These are phyloP conservation scores for Cladosporium halotolerans DNA, from an alignment of 2,329 filamentous ascomycete genomes.

Conservation along the genomic window DNA sequence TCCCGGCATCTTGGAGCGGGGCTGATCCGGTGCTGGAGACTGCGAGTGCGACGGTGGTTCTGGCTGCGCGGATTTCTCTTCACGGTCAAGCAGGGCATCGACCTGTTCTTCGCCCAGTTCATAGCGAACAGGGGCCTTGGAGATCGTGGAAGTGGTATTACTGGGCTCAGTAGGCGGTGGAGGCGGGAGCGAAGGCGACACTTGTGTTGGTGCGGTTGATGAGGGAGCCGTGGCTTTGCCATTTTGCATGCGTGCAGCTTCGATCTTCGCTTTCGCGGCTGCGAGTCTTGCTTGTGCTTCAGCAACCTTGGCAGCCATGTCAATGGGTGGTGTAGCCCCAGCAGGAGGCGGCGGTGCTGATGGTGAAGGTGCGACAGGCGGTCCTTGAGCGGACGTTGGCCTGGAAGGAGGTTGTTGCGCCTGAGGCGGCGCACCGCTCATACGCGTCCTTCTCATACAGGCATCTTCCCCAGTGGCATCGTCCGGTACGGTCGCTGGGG, in stretches of 20 bases:
- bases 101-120: slow-evolving; percentile 41
- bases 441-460: slow-evolving; percentile 56
- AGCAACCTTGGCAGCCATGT: slow-evolving; percentile 15
- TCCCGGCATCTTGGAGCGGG: slow-evolving; percentile 63
- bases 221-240: slow-evolving; percentile 4
- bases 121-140: slow-evolving; percentile 73
- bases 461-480: slow-evolving; percentile 64
- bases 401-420: slow-evolving; percentile 23
- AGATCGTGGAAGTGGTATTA: slow-evolving; percentile 55
- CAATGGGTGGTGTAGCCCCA: background rate
- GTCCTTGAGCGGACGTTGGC: slow-evolving; percentile 18
- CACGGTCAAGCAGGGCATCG: slow-evolving; percentile 47
- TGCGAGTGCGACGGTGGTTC: background rate
- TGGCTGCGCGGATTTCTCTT: slow-evolving; percentile 27
- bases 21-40: slow-evolving; percentile 29
- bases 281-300: slow-evolving; percentile 21
- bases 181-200: slow-evolving; percentile 16
- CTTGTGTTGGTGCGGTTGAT: slow-evolving; percentile 8
- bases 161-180: slow-evolving; percentile 14
- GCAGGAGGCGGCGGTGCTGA: background rate
- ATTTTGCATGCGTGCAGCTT: slow-evolving; percentile 10
- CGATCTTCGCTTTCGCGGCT: slow-evolving; percentile 21
- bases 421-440: slow-evolving; percentile 39
- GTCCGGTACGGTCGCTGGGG: slow-evolving; percentile 41
- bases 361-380: slow-evolving; percentile 15